Evolutionary conservation across 2,329 filamentous ascomycete genomes (phyloP), one percentile per base, ranked within the genome.

Genomic region (Zasmidium angulare): DNA sequence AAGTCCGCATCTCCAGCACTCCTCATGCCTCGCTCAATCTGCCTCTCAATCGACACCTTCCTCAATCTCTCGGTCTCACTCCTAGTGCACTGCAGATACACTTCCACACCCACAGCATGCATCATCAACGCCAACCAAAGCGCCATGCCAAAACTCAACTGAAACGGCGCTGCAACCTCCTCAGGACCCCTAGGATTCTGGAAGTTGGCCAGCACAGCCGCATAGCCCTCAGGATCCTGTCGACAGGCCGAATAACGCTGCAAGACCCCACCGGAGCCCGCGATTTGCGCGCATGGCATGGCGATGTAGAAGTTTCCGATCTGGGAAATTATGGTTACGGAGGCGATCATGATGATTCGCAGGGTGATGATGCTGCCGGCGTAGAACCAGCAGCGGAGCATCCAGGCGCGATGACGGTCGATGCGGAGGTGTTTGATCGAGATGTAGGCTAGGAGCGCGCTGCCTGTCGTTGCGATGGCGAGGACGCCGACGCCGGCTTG

Each of bases 321-420:
- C 68, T 64, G 59, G 31, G 75, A 74, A 47, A 81, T 73, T 9
- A 82, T 74, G 1, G 61, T 63, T 1, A 78, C 76, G 0, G 75
- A 64, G 40, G 81, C 71, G 56, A 79, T 72, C 46, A 82, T 72
- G 31, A 84, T 77, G 23, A 84, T 61, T 10, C 84, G 79, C 47
- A 76, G 71, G 0, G 83, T 84, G 61, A 86, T 77, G 61, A 86
- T 83, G 2, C 75, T 72, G 2, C 78, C 78, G n/a, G 60, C 63
- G 26, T 66, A 64, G 50, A 61, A 62, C 67, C 62, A 68, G 10
- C 63, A 77, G 21, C 85, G 71, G 26, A 88, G 66, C 85, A 87
- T 88, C 85, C 84, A 88, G 2, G 83, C 82, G 1, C 85, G 78
- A 61, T 88, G 85, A 66, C 87, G 81, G 29, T 87, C 84, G 51